Base-by-base conservation (phyloP, 139 green algal species). In the Coccomyxa sp. region DNA sequence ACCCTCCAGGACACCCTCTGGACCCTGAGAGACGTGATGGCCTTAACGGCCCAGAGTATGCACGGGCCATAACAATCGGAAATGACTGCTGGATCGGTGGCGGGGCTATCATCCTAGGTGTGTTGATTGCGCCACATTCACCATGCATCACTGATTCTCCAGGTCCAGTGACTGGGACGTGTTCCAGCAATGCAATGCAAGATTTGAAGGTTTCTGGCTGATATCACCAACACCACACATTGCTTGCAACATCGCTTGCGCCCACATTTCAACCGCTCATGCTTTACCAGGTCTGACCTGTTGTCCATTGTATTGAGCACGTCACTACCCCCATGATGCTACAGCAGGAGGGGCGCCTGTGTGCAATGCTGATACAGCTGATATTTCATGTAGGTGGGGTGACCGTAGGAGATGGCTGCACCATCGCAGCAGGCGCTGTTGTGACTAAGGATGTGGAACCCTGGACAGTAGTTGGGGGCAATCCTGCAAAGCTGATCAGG, bases 371-470 rank as follows among this genome's bases (percentile, higher is more conserved):
- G n/a, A n/a, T n/a, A n/a, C 50, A 64, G 50, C 50, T 3, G 1
- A 31, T 6, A 7, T 7, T 54, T 10, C 6, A 10, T 7, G 10
- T 14, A 72, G 37, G 55, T 14, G 87, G 87, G n/a, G 82, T 93
- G 2, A 90, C 82, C 1, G 82, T 93, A 24, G 88, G 88, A 8
- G 73, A 87, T 34, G 81, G 83, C 5, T 75, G 38, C 64, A 84
- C 82, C 2, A 70, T 94, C 12, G 89, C 85, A 8, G 89, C 89
- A 5, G 89, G 89, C 6, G 76, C 81, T 1, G 88, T 94, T 22
- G 89, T 94, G 0, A 90, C 87, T 5, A 87, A 86, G 41, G 76
- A 92, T 78, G 87, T 94, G 39, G 73, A 80, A 72, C 80, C 86
- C 0, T 86, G 82, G 68, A 89, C 82, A 37, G 81, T 91, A 7